Evolutionary conservation across 1,139 yeast species (phyloP).

Genomic region (Lizanozyma gosingica): DNA sequence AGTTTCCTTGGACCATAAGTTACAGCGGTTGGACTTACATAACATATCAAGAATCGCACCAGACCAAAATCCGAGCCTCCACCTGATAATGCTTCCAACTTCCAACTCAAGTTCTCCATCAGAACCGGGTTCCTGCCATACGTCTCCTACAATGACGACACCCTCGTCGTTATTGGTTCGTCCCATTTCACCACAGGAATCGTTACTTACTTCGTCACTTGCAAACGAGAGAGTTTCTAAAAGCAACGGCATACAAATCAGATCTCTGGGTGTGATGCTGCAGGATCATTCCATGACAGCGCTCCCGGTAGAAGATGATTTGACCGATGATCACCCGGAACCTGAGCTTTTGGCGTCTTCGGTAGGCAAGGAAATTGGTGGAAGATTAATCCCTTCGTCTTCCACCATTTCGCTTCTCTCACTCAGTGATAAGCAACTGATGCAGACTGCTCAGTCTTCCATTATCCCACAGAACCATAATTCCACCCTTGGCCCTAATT

Average conservation of each 20-base stretch:
- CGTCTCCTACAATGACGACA: not conserved
- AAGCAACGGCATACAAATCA: not conserved
- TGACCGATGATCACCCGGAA: constrained; percentile 38
- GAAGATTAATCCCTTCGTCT: constrained; percentile 43
- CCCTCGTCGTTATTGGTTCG: not conserved
- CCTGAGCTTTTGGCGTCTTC: constrained; percentile 48
- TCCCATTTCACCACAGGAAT: not conserved
- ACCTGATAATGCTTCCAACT: not conserved
- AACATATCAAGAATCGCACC: no score
- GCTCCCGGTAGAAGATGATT: constrained; percentile 1
- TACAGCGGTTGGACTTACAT: not conserved
- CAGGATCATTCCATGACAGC: no score
- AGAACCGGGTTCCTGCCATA: not conserved
- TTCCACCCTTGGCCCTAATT: not conserved
- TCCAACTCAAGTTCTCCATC: not conserved
- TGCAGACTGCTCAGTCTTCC: not conserved
- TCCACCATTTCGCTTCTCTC: constrained; percentile 47
- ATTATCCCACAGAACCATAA: not conserved
- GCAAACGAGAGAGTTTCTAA: not conserved
- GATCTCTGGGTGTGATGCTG: not conserved
- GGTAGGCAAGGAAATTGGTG: constrained; percentile 43
- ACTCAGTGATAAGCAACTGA: constrained; percentile 19
- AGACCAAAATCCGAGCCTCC: not conserved
- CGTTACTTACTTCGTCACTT: not conserved
- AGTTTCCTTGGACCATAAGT: not conserved